A percentile compares a stretch with the other conserved stretches of the same genome.
Conservation (phyloP, 2,329 filamentous ascomycete genomes). For the Colletotrichum coccodes region DNA sequence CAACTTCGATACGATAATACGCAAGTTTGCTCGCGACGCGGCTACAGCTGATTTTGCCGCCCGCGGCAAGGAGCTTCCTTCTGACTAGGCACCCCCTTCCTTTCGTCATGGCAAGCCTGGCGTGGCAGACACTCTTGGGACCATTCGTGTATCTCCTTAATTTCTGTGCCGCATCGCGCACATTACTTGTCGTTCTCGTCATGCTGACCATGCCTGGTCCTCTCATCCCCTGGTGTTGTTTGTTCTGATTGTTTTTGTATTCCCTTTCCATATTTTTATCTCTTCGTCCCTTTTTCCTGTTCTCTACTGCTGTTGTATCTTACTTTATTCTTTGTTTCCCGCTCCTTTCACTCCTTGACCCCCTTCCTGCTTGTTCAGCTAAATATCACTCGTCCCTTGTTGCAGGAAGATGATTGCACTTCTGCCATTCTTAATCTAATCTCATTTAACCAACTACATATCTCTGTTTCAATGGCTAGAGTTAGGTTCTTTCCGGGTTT, state of each 20-base stretch:
- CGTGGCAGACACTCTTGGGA: no score
- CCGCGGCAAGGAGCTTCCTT: neutral
- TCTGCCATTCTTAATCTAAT: neutral
- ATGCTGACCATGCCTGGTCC: neutral
- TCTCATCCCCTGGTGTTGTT: neutral
- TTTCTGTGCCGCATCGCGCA: neutral
- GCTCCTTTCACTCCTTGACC: neutral
- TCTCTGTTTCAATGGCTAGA: neutral
- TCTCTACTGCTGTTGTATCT: neutral
- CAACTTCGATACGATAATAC: no score
- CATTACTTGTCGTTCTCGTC: neutral
- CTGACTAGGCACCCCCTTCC: neutral
- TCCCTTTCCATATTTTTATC: neutral
- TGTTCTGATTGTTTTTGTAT: neutral
- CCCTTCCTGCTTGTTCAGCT: neutral
- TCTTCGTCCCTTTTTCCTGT: neutral
- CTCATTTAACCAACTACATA: no score
- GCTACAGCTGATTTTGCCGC: neutral
- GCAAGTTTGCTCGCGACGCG: neutral
- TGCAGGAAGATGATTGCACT: constrained; percentile 7
- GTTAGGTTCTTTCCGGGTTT: neutral
- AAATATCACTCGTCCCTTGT: neutral
- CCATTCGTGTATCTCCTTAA: neutral
- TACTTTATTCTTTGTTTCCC: neutral
- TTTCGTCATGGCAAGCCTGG: neutral